Percentiles rank a stretch among this genome's conserved stretches.
These are phyloP conservation scores for Aschersonia sp. DNA, from an alignment of 2,329 filamentous ascomycete genomes.

Conservation along the genomic window DNA sequence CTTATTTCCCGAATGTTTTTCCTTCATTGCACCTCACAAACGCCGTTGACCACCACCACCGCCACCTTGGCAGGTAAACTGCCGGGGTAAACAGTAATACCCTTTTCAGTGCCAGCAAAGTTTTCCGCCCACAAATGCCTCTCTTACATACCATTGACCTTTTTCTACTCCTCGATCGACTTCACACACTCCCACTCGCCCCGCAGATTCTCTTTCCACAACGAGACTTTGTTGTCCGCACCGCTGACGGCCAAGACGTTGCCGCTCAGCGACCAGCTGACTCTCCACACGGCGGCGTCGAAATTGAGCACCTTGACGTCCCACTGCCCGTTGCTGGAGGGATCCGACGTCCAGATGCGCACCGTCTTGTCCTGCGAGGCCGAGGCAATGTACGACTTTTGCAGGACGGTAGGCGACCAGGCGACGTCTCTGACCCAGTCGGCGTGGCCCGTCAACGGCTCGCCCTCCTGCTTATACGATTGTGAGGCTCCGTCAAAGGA, in stretches of 20 bases:
- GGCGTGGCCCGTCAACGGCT: conserved; percentile 62
- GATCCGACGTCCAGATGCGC: conserved; percentile 82
- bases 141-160: neutral
- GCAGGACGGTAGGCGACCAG: conserved; percentile 88
- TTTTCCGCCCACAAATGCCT: neutral
- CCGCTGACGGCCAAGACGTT: conserved; percentile 91
- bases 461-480: conserved; percentile 45
- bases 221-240: conserved; percentile 87
- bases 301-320: conserved; percentile 74
- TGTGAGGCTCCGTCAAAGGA: conserved; percentile 52
- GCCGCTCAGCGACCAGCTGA: conserved; percentile 94
- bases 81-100: neutral
- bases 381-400: conserved; percentile 92
- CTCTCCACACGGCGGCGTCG: conserved; percentile 82
- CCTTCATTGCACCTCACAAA: no score
- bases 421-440: conserved; percentile 98
- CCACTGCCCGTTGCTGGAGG: conserved; percentile 54
- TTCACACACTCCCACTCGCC: conserved; percentile 97
- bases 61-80: no score
- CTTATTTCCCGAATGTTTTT: no score
- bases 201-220: conserved; percentile 97
- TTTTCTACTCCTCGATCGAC: conserved; percentile 70
- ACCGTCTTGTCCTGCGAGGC: conserved; percentile 96
- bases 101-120: neutral
- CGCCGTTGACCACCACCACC: no score